Evolutionary conservation across 345 rosid genomes (phyloP).

Genomic region (Acer negundo): DNA sequence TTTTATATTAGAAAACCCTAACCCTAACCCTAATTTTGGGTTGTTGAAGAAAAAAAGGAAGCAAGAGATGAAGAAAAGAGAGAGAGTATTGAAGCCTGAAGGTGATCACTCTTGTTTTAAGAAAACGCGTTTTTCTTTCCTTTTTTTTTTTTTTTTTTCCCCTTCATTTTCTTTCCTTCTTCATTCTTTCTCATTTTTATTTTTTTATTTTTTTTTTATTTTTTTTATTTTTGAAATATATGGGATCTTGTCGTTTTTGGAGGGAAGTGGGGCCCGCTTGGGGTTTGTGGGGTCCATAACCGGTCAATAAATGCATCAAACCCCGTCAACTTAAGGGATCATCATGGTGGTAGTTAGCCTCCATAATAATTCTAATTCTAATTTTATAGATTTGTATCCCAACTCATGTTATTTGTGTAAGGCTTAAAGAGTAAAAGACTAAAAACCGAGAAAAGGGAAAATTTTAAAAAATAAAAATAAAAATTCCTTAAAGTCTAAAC

Average conservation of each 20-base stretch:
- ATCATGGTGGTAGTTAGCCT: slow-evolving; percentile 10
- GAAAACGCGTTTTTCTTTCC: slow-evolving; percentile 63
- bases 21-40: slow-evolving; percentile 44
- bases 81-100: slow-evolving; percentile 34
- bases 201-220: neutral
- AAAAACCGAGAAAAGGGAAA: too few species aligned
- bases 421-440: too few species aligned
- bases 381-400: too few species aligned
- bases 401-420: too few species aligned
- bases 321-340: slow-evolving; percentile 21
- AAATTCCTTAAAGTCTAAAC: slow-evolving; percentile 12
- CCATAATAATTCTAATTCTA: too few species aligned
- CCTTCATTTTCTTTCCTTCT: too few species aligned
- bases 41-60: neutral
- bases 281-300: slow-evolving; percentile 15
- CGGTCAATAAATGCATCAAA: slow-evolving; percentile 37
- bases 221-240: neutral
- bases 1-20: slow-evolving; percentile 19
- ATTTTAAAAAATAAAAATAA: too few species aligned
- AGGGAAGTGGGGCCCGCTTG: slow-evolving; percentile 26
- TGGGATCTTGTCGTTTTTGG: slow-evolving; percentile 13
- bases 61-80: slow-evolving; percentile 21
- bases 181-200: neutral
- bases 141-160: neutral
- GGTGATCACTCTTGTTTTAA: slow-evolving; percentile 34